These are phyloP conservation scores for Paramecium caudatum DNA, from an alignment of 73 alveolate species.

Conservation along the genomic window DNA sequence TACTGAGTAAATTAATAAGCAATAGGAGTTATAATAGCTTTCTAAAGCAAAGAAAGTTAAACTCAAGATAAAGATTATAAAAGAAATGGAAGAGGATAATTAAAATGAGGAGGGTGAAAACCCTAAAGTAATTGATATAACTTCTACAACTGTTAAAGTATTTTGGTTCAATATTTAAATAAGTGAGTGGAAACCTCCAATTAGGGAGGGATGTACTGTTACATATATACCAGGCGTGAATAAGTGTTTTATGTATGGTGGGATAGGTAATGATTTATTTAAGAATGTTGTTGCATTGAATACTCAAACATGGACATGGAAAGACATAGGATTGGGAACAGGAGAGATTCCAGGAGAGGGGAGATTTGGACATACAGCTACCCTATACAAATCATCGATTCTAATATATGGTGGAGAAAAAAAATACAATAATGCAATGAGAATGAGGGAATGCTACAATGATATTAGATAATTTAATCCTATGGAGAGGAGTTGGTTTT, in stretches of 20 bases:
- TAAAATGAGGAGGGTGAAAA: not conserved
- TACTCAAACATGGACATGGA: conserved; percentile 73
- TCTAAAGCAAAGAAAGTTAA: not conserved
- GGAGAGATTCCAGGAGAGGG: conserved; percentile 72
- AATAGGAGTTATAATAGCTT: not conserved
- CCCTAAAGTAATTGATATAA: conserved; percentile 18
- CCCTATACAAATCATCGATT: conserved; percentile 41
- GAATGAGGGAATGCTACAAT: conserved; percentile 72
- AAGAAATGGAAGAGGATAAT: conserved; percentile 26
- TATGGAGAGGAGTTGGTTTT: conserved; percentile 50
- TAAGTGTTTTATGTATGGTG: conserved; percentile 72
- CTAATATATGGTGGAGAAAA: conserved; percentile 75
- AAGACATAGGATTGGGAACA: conserved; percentile 42
- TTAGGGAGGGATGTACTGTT: conserved; percentile 72
- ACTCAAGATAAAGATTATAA: not conserved
- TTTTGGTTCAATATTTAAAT: conserved; percentile 68
- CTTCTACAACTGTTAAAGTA: conserved; percentile 41
- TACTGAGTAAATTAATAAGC: conserved; percentile 16
- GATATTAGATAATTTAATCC: conserved; percentile 57
- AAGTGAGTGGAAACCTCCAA: conserved; percentile 74
- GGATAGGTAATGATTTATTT: conserved; percentile 73
- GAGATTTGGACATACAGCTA: conserved; percentile 76
- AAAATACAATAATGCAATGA: conserved; percentile 65
- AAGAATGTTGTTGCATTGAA: conserved; percentile 46
- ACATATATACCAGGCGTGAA: conserved; percentile 20